A percentile compares a stretch with the other conserved stretches of the same genome.
phyloP scores from a whole-genome alignment of 2,329 filamentous ascomycete species.

The Tolypocladium album region DNA sequence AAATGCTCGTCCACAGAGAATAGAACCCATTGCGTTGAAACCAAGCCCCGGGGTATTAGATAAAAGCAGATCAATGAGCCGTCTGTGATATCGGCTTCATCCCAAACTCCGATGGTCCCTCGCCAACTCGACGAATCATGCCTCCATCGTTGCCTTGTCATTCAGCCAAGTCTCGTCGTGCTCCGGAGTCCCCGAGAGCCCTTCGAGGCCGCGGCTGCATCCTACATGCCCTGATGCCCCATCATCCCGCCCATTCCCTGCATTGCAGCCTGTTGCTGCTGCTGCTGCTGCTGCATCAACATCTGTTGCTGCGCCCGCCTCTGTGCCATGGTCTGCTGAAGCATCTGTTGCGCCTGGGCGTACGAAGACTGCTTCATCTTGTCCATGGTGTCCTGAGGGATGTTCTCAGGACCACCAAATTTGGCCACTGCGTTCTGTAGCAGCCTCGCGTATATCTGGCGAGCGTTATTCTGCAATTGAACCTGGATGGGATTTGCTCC shows the following conservation, averaged over 20 bases:
- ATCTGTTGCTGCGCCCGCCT: constrained; percentile 21
- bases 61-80: not conserved
- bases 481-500: constrained; percentile 15
- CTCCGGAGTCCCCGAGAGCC: not conserved
- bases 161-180: not conserved
- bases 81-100: not conserved
- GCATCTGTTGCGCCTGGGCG: constrained; percentile 23
- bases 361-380: constrained; percentile 33
- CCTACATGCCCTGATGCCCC: constrained; percentile 37
- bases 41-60: constrained; percentile 1
- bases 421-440: constrained; percentile 21
- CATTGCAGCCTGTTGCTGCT: constrained; percentile 24
- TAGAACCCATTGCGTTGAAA: not conserved
- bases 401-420: constrained; percentile 30
- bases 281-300: constrained; percentile 27
- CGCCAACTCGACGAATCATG: not conserved
- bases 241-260: constrained; percentile 45
- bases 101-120: not conserved
- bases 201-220: not conserved
- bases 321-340: constrained; percentile 21
- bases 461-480: constrained; percentile 22
- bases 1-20: not conserved
- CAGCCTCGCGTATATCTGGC: constrained; percentile 27
- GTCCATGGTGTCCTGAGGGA: constrained; percentile 34
- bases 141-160: not conserved